These are phyloP conservation scores for Globisporangium recalcitrans DNA, from an alignment of 352 stramenopile species.

Conservation along the genomic window DNA sequence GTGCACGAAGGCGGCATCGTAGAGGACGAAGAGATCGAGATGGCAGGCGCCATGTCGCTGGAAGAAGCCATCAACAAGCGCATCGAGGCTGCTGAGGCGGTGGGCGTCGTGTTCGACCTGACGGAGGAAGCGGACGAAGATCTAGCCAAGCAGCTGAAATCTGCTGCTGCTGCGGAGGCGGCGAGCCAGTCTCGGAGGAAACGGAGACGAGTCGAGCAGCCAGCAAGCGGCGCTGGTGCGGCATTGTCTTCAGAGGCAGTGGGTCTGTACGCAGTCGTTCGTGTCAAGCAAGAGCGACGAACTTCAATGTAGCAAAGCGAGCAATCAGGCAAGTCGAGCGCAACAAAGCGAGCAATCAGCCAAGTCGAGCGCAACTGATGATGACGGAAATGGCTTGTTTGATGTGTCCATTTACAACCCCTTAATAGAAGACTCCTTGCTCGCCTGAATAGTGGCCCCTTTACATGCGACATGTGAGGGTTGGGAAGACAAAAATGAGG, in stretches of 20 bases:
- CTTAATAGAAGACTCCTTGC: not conserved
- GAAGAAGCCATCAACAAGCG: conserved; percentile 66
- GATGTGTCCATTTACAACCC: not conserved
- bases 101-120: conserved; percentile 63
- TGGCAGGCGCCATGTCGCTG: conserved; percentile 65
- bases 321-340: too few species aligned
- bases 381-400: not conserved
- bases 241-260: not conserved
- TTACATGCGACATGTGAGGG: not conserved
- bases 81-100: conserved; percentile 39
- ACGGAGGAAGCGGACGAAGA: conserved; percentile 49
- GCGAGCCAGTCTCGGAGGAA: conserved; percentile 23
- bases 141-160: conserved; percentile 27
- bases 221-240: not conserved
- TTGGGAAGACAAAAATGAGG: not conserved
- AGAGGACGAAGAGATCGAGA: conserved; percentile 57
- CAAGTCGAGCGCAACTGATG: not conserved
- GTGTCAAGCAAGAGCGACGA: not conserved
- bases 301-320: not conserved
- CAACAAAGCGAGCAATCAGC: too few species aligned
- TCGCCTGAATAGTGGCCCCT: not conserved
- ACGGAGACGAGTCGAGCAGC: conserved; percentile 21
- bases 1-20: not conserved
- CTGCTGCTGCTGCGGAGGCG: conserved; percentile 18
- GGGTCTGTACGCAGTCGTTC: not conserved